These are phyloP conservation scores for Saturnispora serradocipensis DNA, from an alignment of 805 yeast genomes.

Conservation along the genomic window DNA sequence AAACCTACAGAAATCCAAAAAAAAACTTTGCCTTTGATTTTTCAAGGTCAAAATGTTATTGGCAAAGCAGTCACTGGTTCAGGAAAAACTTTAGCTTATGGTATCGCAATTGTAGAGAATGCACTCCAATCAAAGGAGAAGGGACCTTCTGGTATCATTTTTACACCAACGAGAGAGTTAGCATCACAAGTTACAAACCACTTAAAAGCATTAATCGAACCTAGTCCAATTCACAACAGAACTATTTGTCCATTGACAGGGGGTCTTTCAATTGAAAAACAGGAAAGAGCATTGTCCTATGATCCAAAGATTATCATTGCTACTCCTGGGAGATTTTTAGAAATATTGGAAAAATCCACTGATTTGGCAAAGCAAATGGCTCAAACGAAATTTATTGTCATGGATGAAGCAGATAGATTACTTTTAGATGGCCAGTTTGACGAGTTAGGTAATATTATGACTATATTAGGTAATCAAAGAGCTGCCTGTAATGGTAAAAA, in stretches of 20 bases:
- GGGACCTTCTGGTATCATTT: conserved; percentile 64
- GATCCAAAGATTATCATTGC: conserved; percentile 82
- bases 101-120: conserved; percentile 79
- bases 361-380: conserved; percentile 35
- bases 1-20: conserved; percentile 83
- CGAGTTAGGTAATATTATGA: conserved; percentile 76
- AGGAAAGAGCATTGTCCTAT: conserved; percentile 64
- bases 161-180: conserved; percentile 94
- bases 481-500: conserved; percentile 27
- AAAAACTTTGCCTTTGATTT: conserved; percentile 61
- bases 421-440: conserved; percentile 95
- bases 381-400: conserved; percentile 44
- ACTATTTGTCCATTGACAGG: conserved; percentile 81
- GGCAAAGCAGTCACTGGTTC: conserved; percentile 98
- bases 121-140: conserved; percentile 21
- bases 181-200: conserved; percentile 91
- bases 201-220: conserved; percentile 45
- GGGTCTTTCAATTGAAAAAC: conserved; percentile 90
- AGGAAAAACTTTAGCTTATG: conserved; percentile 94
- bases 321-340: conserved; percentile 91
- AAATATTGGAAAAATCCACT: conserved; percentile 58
- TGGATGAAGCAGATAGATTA: conserved; percentile 94
- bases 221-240: conserved; percentile 34
- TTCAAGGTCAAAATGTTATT: conserved; percentile 70
- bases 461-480: conserved; percentile 46